Evolutionary conservation across 1,139 yeast genomes (phyloP), one percentile per base, ranked within the genome.

Genomic region (Citeromyces hawaiiensis): DNA sequence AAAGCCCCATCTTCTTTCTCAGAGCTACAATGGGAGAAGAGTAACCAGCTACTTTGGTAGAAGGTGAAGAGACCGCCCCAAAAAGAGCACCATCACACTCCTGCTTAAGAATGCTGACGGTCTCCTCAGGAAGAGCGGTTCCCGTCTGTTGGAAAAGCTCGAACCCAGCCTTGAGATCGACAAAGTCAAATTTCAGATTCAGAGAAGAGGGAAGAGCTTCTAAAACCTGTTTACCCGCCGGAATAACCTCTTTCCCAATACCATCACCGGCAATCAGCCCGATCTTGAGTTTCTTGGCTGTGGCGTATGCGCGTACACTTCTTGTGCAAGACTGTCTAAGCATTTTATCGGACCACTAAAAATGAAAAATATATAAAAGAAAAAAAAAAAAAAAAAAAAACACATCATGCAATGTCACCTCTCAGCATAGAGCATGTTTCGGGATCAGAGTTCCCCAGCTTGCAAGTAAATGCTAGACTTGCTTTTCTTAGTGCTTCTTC

Each of bases 211-310:
- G 21, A 97, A 97, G 91, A 55, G 83, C 93, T 55, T 91, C 80
- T 49, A 98, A 98, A 41, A 88, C 94, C 40, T 83, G 66, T 44
- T 97, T 97, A 49, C 96, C 96, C 43, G 78, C 68, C 66, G 85
- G 91, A 55, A 88, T 87, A 48, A 91, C 91, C 66, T 91, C 98
- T 42, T 81, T 75, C 52, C 98, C 98, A 53, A 91, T 88, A 70
- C 98, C 98, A 59, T 91, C 98, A 64, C 98, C 98, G 67, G 88
- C 96, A 56, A 91, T 91, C 68, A 91, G 71, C 42, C 97, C 88
- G 48, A 91, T 19, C 21, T 19, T 19, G 21, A 19, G 21, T 19
- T 7, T 19, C 21, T 19, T 19, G 21, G 21, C 21, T 19, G 21
- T 19, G 21, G 21, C 21, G 21, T 19, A 19, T 5, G 21, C 4